Base-by-base conservation (phyloP, 257 asterid species). In the Salvia hispanica region DNA sequence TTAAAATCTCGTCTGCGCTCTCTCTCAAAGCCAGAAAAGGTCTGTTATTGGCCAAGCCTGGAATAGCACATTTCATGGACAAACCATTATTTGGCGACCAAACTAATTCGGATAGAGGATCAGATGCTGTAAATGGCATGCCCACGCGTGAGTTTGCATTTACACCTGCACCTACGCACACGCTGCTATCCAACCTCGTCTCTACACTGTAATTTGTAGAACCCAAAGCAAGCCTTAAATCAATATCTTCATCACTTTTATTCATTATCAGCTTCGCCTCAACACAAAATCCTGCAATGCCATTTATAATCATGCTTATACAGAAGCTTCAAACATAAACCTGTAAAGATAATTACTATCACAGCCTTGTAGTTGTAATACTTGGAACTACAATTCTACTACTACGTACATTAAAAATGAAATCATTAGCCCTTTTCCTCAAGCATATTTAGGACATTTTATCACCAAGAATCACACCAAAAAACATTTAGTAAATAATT, bases 161-260 rank as follows among this genome's bases (percentile, higher is more conserved):
- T 88, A 60, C 96, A 90, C 96, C 92, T 90, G 86, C 95, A 86
- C 97, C 97, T 90, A 84, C 95, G 84, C 96, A 96, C 33, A 74
- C 58, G 72, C 68, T 40, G 39, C 50, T 61, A 37, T 74, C 55
- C 74, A 55, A 47, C 59, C 80, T 54, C 14, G 75, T 55, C 75
- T 40, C 9, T 2, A 21, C 76, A 65, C 66, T 34, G 77, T 64
- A 66, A 43, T 65, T 69, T 58, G 81, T 40, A 51, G 78, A 63
- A 28, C 87, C 92, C 74, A 82, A 71, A 72, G 77, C 67, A 74
- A 77, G 87, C n/a, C 81, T 80, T 58, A 86, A 74, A 77, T 81
- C 84, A 28, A 77, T 14, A 21, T 76, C 77, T 40, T 74, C 80
- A 6, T 77, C 81, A 7, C 69, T 72, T 58, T 25, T 66, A 60